Evolutionary conservation across 2,329 filamentous ascomycete genomes (phyloP), one percentile per base, ranked within the genome.

Genomic region (Hypoxylon rubiginosum): DNA sequence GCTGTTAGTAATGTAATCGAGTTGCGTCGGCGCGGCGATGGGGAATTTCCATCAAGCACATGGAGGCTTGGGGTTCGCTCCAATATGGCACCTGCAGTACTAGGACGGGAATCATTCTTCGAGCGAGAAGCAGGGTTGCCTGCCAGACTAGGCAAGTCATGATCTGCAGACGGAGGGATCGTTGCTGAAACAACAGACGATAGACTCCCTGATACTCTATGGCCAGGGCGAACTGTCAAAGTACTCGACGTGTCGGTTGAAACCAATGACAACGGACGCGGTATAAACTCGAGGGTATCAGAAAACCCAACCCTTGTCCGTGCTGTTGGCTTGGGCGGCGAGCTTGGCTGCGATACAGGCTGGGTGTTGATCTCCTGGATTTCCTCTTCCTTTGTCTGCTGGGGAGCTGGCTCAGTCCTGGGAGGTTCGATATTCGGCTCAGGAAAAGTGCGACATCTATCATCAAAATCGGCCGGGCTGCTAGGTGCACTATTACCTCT

Each of bases 231-330:
- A 17, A 90, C 85, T 0, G 92, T 93, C 58, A 88, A 82, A 2
- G 91, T 96, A 75, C 90, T 94, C 49, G 93, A 91, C 0, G 92
- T 93, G 76, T 96, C 93, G 19, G 90, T 94, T 1, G 93, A 97
- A 13, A 97, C 89, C 19, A 94, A 83, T 1, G 94, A 97, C 17
- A 97, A 80, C 0, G 94, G 94, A 10, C 93, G 88, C 4, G 91
- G 91, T 72, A 94, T 94, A 68, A 92, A 94, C 77, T 97, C 92
- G 28, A 97, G 84, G 10, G 88, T 92, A 68, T 97, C 93, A 0
- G 92, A 93, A 75, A 97, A 97, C 0, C 91, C 92, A 49, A 97
- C 93, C 11, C 91, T 85, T 45, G 89, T 86, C 64, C 89, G 86
- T 3, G 85, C 84, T 8, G 66, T 63, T 1, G 79, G 66, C 57